Percentiles rank a stretch among this genome's conserved stretches.
These are phyloP conservation scores for Musa itinerans DNA, from an alignment of 176 grass and related monocot genomes.

Conservation along the genomic window DNA sequence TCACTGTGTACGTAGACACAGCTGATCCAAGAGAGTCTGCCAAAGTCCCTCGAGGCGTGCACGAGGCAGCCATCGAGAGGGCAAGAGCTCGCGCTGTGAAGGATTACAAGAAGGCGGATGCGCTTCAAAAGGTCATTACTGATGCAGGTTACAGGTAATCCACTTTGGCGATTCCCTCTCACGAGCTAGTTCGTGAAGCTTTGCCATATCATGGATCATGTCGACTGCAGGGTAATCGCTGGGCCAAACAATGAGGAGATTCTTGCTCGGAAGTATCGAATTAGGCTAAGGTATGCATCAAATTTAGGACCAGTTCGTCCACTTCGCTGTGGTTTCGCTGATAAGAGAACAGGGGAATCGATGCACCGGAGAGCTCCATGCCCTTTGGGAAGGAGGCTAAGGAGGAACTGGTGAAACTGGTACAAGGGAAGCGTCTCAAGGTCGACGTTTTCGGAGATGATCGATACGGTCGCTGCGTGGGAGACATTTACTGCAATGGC, in stretches of 20 bases:
- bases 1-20: conserved; percentile 52
- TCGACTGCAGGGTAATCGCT: conserved; percentile 37
- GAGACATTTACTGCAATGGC: conserved; percentile 52
- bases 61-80: conserved; percentile 3
- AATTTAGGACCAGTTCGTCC: background rate
- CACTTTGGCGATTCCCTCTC: background rate
- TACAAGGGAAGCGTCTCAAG: conserved; percentile 52
- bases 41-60: conserved; percentile 40
- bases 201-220: background rate
- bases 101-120: conserved; percentile 39
- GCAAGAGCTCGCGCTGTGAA: conserved; percentile 19
- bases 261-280: conserved; percentile 49
- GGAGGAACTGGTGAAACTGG: conserved; percentile 51
- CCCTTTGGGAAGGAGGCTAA: conserved; percentile 75
- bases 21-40: conserved; percentile 29
- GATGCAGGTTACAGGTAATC: conserved; percentile 64
- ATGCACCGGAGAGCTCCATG: conserved; percentile 81
- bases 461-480: conserved; percentile 56
- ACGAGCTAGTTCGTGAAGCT: background rate
- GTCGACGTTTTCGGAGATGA: conserved; percentile 41
- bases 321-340: background rate
- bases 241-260: conserved; percentile 19
- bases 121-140: conserved; percentile 53
- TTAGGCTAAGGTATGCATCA: conserved; percentile 63
- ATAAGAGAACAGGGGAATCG: conserved; percentile 48